Percentiles rank a stretch among this genome's conserved stretches.
Conservation (phyloP, 2,329 filamentous ascomycete species). For the Aspergillus pseudotamarii region DNA sequence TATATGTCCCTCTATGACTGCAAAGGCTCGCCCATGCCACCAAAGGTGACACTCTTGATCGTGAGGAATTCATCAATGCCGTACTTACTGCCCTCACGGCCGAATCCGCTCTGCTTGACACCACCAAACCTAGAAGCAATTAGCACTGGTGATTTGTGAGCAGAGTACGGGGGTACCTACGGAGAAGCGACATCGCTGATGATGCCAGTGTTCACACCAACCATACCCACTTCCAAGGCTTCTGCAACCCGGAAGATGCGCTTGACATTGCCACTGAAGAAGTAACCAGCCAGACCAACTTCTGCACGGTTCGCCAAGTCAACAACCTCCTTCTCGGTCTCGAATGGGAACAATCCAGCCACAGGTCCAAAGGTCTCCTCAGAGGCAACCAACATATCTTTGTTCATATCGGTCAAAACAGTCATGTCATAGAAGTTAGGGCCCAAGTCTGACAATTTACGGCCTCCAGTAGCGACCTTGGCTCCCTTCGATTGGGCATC, state of each 20-base stretch:
- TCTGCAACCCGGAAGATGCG: conserved; percentile 64
- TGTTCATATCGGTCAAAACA: conserved; percentile 82
- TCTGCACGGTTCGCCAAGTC: conserved; percentile 77
- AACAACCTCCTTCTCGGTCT: conserved; percentile 86
- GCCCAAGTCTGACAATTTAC: conserved; percentile 73
- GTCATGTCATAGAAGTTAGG: conserved; percentile 88
- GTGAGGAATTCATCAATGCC: conserved; percentile 75
- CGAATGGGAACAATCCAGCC: conserved; percentile 84
- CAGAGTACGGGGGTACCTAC: conserved; percentile 32
- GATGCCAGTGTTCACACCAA: conserved; percentile 71
- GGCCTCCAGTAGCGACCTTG: conserved; percentile 73
- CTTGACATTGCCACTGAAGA: conserved; percentile 71
- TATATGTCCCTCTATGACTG: conserved; percentile 44
- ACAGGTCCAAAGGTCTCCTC: conserved; percentile 98
- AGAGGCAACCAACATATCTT: conserved; percentile 77
- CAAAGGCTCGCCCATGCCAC: conserved; percentile 62
- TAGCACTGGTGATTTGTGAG: conserved; percentile 14
- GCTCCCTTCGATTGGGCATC: conserved; percentile 79
- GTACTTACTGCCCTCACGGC: conserved; percentile 75
- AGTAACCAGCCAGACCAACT: conserved; percentile 91
- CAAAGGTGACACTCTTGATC: conserved; percentile 70
- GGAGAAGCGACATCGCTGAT: conserved; percentile 58
- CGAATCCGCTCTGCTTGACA: conserved; percentile 81
- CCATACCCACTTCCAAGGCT: conserved; percentile 55
- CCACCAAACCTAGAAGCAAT: conserved; percentile 66